A percentile compares a stretch with the other conserved stretches of the same genome.
Conservation (phyloP, 2,329 filamentous ascomycete genomes). For the Dendryphion nanum region DNA sequence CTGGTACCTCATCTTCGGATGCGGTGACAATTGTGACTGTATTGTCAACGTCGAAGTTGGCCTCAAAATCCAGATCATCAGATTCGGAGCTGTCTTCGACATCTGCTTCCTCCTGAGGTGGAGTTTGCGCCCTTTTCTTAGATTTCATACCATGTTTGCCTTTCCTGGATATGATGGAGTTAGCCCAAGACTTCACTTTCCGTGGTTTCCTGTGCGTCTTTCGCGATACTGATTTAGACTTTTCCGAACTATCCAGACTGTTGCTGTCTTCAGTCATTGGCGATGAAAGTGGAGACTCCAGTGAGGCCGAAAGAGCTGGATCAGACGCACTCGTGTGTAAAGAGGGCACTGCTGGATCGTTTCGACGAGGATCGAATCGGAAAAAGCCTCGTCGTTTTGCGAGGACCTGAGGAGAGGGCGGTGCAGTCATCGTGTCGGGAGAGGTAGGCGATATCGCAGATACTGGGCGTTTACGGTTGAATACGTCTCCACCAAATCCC, state of each 20-base stretch:
- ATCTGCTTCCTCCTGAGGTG: constrained; percentile 19
- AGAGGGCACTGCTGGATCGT: constrained; percentile 34
- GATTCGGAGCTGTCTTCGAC: constrained; percentile 31
- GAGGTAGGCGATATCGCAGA: constrained; percentile 33
- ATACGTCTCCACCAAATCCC: constrained; percentile 22
- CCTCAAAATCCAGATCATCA: constrained; percentile 38
- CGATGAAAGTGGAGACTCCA: constrained; percentile 25
- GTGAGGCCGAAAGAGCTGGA: constrained; percentile 27
- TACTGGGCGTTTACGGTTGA: constrained; percentile 35
- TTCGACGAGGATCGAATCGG: constrained; percentile 52
- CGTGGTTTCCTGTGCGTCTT: constrained; percentile 59
- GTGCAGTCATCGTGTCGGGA: constrained; percentile 14
- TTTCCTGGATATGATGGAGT: constrained; percentile 65
- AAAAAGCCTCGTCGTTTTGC: constrained; percentile 39
- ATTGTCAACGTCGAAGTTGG: constrained; percentile 42
- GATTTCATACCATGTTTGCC: constrained; percentile 51
- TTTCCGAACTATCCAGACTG: constrained; percentile 43
- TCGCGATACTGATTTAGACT: constrained; percentile 43
- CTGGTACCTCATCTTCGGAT: constrained; percentile 18
- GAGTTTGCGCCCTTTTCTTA: constrained; percentile 37
- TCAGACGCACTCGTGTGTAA: constrained; percentile 35
- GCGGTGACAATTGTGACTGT: constrained; percentile 43
- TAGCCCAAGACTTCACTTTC: constrained; percentile 74
- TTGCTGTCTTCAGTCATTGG: constrained; percentile 25
- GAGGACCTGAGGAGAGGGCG: constrained; percentile 16